These are phyloP conservation scores for Ceratocystis cacaofunesta DNA, from an alignment of 2,329 filamentous ascomycete species.

Conservation along the genomic window DNA sequence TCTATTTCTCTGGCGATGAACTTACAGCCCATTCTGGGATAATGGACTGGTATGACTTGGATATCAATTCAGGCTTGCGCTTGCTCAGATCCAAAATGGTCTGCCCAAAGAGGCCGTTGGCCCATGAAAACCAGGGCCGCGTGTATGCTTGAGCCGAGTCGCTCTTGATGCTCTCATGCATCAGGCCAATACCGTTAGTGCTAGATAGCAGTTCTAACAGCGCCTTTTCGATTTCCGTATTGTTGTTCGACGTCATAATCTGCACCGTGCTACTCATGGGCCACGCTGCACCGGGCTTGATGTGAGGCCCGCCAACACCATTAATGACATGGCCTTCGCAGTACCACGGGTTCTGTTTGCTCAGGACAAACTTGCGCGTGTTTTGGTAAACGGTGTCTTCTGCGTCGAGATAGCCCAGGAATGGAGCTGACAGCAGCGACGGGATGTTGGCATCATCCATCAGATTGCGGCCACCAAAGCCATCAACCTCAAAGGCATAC, in stretches of 20 bases:
- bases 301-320: constrained; percentile 54
- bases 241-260: constrained; percentile 32
- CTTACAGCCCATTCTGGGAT: not conserved
- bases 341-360: constrained; percentile 65
- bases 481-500: constrained; percentile 65
- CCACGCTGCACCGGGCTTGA: constrained; percentile 45
- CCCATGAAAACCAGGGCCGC: constrained; percentile 56
- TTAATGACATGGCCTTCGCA: constrained; percentile 50
- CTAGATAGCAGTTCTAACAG: constrained; percentile 28
- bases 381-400: constrained; percentile 58
- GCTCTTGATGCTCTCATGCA: constrained; percentile 33
- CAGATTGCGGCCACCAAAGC: constrained; percentile 49
- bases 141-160: constrained; percentile 24
- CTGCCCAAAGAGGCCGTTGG: constrained; percentile 76
- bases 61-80: constrained; percentile 52
- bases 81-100: constrained; percentile 61
- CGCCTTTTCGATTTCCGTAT: constrained; percentile 25
- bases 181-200: constrained; percentile 30
- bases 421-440: constrained; percentile 48
- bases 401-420: constrained; percentile 43
- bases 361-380: constrained; percentile 64
- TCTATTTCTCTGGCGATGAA: not conserved
- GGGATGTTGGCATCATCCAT: constrained; percentile 65
- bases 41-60: constrained; percentile 32
- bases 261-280: constrained; percentile 41